Conservation (phyloP, 768 basidiomycete genomes). For the Strobilomyces dryophilus region DNA sequence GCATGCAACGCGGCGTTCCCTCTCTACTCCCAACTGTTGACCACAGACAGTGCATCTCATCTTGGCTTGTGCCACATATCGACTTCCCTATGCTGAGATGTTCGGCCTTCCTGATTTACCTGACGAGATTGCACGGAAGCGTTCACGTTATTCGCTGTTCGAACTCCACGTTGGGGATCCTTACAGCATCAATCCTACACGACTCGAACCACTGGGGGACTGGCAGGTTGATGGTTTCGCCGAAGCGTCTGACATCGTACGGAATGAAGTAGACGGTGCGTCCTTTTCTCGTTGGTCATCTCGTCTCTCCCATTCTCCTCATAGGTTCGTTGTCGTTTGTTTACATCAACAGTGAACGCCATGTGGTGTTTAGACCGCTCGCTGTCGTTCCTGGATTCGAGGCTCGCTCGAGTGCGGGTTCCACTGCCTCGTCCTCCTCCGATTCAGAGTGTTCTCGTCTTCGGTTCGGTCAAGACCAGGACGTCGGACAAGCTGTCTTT, state of each 20-base stretch:
- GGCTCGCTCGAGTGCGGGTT: constrained; percentile 7
- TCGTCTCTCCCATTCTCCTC: constrained; percentile 11
- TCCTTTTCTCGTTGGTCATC: constrained; percentile 1
- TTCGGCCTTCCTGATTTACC: constrained; percentile 21
- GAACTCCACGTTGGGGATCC: constrained; percentile 24
- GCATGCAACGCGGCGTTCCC: not conserved
- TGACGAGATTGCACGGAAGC: constrained; percentile 2
- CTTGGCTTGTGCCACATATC: constrained; percentile 42
- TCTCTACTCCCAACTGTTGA: not conserved
- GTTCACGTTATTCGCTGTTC: constrained; percentile 21
- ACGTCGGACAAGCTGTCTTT: constrained; percentile 14
- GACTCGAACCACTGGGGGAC: constrained; percentile 47
- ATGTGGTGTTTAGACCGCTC: constrained; percentile 42
- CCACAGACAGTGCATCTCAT: constrained; percentile 31
- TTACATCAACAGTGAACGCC: constrained; percentile 39
- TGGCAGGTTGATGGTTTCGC: constrained; percentile 52
- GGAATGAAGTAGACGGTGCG: constrained; percentile 45
- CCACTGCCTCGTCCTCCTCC: constrained; percentile 25
- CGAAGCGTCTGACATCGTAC: constrained; percentile 41
- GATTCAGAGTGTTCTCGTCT: constrained; percentile 19
- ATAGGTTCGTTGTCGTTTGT: constrained; percentile 28
- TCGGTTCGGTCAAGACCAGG: constrained; percentile 22
- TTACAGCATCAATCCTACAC: constrained; percentile 14
- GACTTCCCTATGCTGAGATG: constrained; percentile 13
- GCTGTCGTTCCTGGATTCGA: constrained; percentile 28